phyloP scores from a whole-genome alignment of 2,329 filamentous ascomycete genomes.

The Lecanosticta acicola region DNA sequence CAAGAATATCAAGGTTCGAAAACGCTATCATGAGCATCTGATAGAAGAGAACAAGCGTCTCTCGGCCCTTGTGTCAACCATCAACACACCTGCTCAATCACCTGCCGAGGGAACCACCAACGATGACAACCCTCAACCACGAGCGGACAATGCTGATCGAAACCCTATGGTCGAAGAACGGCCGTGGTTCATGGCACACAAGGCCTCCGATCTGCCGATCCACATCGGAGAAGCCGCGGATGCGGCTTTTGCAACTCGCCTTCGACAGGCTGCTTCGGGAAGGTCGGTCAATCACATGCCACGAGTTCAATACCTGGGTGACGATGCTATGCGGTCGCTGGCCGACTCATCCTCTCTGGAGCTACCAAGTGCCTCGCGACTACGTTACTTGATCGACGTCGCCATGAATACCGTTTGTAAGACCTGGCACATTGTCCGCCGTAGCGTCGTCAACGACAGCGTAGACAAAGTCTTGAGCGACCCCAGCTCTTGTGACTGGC shows the following conservation, averaged over 20 bases:
- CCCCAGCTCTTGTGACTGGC: constrained; percentile 30
- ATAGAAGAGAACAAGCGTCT: constrained; percentile 31
- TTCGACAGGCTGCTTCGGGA: constrained; percentile 31
- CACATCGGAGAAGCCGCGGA: constrained; percentile 36
- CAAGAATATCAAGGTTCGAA: constrained; percentile 29
- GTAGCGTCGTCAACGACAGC: constrained; percentile 35
- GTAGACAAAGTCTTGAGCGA: constrained; percentile 38
- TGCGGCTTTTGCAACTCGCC: constrained; percentile 35
- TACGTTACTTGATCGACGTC: constrained; percentile 38
- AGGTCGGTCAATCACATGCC: constrained; percentile 30
- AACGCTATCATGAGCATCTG: constrained; percentile 30
- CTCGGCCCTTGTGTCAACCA: constrained; percentile 11
- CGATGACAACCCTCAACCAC: constrained; percentile 8
- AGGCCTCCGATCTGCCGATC: constrained; percentile 31
- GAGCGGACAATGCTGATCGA: constrained; percentile 26
- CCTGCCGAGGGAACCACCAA: constrained; percentile 2
- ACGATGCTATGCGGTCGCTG: constrained; percentile 33
- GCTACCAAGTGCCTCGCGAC: constrained; percentile 38
- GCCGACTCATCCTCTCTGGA: constrained; percentile 30
- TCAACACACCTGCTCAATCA: constrained; percentile 8
- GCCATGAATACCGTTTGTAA: constrained; percentile 39
- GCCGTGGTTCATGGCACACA: constrained; percentile 34
- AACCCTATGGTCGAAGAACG: constrained; percentile 35
- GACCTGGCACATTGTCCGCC: constrained; percentile 41
- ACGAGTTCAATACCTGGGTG: constrained; percentile 31